Conservation (phyloP, 116 monocot species). For the Iris pallida region DNA sequence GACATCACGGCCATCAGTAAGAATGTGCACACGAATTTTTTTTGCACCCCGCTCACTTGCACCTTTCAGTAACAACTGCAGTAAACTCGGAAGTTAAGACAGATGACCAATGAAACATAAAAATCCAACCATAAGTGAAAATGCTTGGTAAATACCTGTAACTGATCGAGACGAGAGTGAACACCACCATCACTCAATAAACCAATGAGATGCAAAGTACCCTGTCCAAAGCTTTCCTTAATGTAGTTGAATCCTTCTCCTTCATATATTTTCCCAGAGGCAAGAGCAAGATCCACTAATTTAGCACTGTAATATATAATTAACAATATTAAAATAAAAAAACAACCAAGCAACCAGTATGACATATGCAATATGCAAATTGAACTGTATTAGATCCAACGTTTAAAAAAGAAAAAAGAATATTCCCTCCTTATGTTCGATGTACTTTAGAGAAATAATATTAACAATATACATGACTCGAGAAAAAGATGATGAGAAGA, state of each 20-base stretch:
- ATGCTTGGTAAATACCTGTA: constrained; percentile 50
- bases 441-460: too few relatives aligned
- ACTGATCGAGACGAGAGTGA: constrained; percentile 86
- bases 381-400: too few relatives aligned
- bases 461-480: too few relatives aligned
- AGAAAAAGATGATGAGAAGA: too few relatives aligned
- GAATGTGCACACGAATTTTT: constrained; percentile 83
- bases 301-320: constrained; percentile 49
- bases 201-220: constrained; percentile 88
- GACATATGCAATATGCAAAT: too few relatives aligned
- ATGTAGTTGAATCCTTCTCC: constrained; percentile 91
- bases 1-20: constrained; percentile 97
- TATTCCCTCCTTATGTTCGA: too few relatives aligned
- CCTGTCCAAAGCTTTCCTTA: constrained; percentile 58
- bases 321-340: too few relatives aligned
- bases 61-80: constrained; percentile 85
- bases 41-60: constrained; percentile 81
- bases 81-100: neutral
- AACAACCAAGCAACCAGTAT: too few relatives aligned
- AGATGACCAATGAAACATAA: neutral
- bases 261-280: constrained; percentile 83
- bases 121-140: neutral
- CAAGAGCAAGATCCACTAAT: constrained; percentile 84
- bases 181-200: constrained; percentile 97
- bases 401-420: too few relatives aligned